Evolutionary conservation across 2,329 filamentous ascomycete genomes (phyloP), one percentile per base, ranked within the genome.

Genomic region (Xylaria sp.): DNA sequence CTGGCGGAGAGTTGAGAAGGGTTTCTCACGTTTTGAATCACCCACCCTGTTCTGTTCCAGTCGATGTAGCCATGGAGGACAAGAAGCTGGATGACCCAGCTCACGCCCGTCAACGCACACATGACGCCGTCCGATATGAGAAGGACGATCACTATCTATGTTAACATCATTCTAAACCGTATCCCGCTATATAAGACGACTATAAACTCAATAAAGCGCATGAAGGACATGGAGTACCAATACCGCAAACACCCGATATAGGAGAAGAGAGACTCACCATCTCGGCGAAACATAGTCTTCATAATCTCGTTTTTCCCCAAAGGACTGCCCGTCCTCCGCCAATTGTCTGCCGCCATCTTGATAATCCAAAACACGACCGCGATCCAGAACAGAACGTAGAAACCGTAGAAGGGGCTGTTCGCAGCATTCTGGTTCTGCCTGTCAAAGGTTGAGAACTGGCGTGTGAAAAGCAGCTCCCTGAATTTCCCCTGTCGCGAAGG

Each of bases 351-450:
- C 0, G 86, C 90, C 57, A 92, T 88, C 76, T 89, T 89, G 40
- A 91, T 75, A 66, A 93, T 86, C 73, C 91, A 85, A 51, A 94
- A 78, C 6, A 86, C 85, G 70, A 93, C 88, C 9, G 86, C 85
- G 55, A 93, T 85, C 92, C 92, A 94, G 78, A 93, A 93, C 0
- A 95, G 82, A 0, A 90, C 92, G 75, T 92, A 94, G 81, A 94
- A 94, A 35, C 92, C 92, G 76, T 92, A 88, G 74, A 94, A 94
- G 0, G 90, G 90, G 50, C 89, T 93, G 57, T 90, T 88, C 3
- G 87, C 85, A 1, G 88, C 87, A 0, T 82, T 81, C 5, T 86
- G 84, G 75, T 93, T 94, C 71, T 92, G 89, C 12, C 90, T 85
- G 78, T 94, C 92, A 77, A 94, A 94, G 0, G 90, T 86, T 5